Conservation (phyloP, 306 rosid species). For the Pterocarpus macrocarpus region DNA sequence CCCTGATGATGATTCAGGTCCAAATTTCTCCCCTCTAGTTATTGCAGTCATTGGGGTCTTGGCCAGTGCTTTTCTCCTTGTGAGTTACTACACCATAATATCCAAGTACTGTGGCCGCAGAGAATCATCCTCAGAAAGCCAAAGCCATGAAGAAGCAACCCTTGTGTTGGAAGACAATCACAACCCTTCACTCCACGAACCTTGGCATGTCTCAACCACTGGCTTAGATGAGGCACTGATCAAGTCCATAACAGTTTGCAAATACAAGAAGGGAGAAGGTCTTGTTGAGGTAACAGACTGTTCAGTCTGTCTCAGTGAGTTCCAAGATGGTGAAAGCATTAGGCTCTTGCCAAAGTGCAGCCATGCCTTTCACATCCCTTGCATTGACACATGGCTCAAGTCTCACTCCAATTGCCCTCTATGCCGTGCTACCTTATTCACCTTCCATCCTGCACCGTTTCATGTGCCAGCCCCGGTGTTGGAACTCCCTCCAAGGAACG, state of each 20-base stretch:
- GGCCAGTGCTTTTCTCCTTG: conserved; percentile 88
- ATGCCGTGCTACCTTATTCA: conserved; percentile 76
- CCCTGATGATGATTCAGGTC: conserved; percentile 63
- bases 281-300: conserved; percentile 82
- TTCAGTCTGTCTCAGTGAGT: conserved; percentile 90
- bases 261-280: conserved; percentile 81
- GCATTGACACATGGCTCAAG: conserved; percentile 94
- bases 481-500: conserved; percentile 51
- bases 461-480: conserved; percentile 30
- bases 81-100: conserved; percentile 78
- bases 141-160: conserved; percentile 35
- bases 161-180: conserved; percentile 65
- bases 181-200: conserved; percentile 69
- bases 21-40: conserved; percentile 84
- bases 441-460: conserved; percentile 51
- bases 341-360: conserved; percentile 88
- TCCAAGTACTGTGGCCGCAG: conserved; percentile 80
- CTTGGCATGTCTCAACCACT: conserved; percentile 67
- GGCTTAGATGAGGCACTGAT: conserved; percentile 89
- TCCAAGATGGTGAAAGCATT: conserved; percentile 73
- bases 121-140: conserved; percentile 45
- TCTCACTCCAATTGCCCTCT: conserved; percentile 93
- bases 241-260: conserved; percentile 71
- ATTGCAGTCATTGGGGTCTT: conserved; percentile 85
- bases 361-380: conserved; percentile 88